Conservation (phyloP, 1,284 basidiomycete genomes). For the Trichosporon ovoides region DNA sequence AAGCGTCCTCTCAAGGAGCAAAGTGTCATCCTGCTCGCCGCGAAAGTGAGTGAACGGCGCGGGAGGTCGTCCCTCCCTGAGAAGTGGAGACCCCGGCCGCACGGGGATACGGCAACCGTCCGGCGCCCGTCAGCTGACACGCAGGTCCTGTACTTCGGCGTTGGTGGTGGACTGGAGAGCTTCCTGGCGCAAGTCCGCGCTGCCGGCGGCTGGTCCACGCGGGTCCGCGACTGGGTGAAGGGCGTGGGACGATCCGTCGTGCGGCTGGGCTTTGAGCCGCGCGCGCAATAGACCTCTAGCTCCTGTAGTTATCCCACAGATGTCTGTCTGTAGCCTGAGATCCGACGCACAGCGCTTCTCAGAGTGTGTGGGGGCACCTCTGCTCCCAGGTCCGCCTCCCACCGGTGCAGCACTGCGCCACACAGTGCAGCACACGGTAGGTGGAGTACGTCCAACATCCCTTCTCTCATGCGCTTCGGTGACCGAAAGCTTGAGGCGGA, state of each 20-base stretch:
- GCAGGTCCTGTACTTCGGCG: constrained; percentile 90
- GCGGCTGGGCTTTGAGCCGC: constrained; percentile 51
- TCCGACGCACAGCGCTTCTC: no score
- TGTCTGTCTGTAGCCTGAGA: no score
- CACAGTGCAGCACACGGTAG: neutral
- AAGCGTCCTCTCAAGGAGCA: constrained; percentile 15
- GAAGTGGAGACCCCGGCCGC: no score
- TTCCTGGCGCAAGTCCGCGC: constrained; percentile 60
- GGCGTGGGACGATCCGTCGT: constrained; percentile 66
- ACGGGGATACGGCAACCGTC: neutral
- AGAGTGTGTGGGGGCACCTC: no score
- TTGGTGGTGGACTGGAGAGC: constrained; percentile 78
- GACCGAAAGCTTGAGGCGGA: neutral
- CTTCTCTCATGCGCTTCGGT: no score
- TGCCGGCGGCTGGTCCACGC: constrained; percentile 25
- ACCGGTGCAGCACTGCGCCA: no score
- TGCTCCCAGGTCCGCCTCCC: no score
- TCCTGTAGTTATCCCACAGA: no score
- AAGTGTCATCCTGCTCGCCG: constrained; percentile 40
- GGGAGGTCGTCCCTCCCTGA: no score
- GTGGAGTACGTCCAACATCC: neutral
- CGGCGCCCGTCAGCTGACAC: neutral
- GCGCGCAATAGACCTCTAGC: no score
- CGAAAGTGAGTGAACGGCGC: constrained; percentile 46
- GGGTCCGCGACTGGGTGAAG: constrained; percentile 53